Percentiles rank a stretch among this genome's conserved stretches.
Evolutionary conservation across 2,329 filamentous ascomycete species (phyloP).

Genomic region (Canariomyces notabilis): DNA sequence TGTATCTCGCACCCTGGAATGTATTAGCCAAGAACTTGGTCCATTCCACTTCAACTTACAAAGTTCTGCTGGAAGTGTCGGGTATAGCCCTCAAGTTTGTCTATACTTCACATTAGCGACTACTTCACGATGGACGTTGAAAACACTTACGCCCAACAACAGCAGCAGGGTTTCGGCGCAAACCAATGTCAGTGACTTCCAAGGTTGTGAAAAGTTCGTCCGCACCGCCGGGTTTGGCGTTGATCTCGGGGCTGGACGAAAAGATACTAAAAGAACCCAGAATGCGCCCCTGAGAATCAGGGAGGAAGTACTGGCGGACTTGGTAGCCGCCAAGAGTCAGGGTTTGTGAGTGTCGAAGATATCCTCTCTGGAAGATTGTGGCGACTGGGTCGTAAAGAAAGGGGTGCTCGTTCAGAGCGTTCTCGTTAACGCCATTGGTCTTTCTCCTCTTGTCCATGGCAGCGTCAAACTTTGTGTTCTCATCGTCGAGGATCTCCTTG

Average conservation of each 20-base stretch:
- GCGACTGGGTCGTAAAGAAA: conserved; percentile 6
- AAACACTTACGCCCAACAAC: conserved; percentile 31
- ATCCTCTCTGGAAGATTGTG: conserved; percentile 11
- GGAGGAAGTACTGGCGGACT: conserved; percentile 40
- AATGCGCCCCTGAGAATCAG: conserved; percentile 36
- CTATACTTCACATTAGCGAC: conserved; percentile 22
- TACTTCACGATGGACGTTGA: neutral
- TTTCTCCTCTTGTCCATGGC: conserved; percentile 17
- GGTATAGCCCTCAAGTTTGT: conserved; percentile 40
- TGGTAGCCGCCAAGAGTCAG: conserved; percentile 23
- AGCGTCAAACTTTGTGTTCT: conserved; percentile 22
- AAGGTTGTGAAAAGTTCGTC: conserved; percentile 55
- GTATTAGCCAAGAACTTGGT: neutral
- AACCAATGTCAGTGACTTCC: conserved; percentile 39
- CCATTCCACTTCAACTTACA: neutral
- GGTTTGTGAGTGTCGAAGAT: conserved; percentile 8
- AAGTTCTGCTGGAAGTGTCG: conserved; percentile 48
- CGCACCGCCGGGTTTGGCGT: conserved; percentile 48
- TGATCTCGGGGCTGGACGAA: conserved; percentile 49
- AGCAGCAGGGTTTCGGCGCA: conserved; percentile 40
- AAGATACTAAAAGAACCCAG: conserved; percentile 53
- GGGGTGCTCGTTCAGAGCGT: neutral
- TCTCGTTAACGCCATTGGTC: conserved; percentile 4
- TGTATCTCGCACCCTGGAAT: conserved; percentile 56
- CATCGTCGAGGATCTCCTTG: conserved; percentile 5